Conservation (phyloP, 352 stramenopile species). For the Detonula confervacea region DNA sequence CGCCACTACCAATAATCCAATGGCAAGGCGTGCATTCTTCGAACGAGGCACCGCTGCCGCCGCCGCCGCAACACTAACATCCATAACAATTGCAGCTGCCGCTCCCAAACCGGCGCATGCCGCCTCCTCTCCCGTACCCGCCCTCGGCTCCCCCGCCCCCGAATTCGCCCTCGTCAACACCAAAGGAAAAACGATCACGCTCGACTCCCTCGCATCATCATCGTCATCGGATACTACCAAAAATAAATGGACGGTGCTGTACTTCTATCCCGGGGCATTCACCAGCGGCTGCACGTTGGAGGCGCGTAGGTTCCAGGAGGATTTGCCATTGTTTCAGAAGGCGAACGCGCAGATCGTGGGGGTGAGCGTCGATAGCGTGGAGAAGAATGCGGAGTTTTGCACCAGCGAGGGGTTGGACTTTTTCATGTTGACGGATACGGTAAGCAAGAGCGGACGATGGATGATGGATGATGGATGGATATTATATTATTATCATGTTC, state of each 20-base stretch:
- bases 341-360: conserved; percentile 74
- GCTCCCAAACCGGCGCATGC: background rate
- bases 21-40: background rate
- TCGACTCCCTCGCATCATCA: too few relatives aligned
- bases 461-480: conserved; percentile 47
- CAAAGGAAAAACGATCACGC: conserved; percentile 47
- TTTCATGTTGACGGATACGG: conserved; percentile 72
- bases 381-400: conserved; percentile 82
- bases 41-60: background rate
- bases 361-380: conserved; percentile 70
- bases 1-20: background rate
- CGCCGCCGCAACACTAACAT: too few relatives aligned
- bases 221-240: too few relatives aligned
- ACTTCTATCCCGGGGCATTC: conserved; percentile 82
- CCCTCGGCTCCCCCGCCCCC: conserved; percentile 56
- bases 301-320: conserved; percentile 66
- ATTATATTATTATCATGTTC: conserved; percentile 31
- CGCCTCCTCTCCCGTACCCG: conserved; percentile 13
- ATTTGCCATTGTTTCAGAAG: conserved; percentile 53
- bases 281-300: conserved; percentile 76
- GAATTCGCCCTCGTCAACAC: conserved; percentile 72
- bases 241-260: conserved; percentile 75
- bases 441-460: conserved; percentile 12
- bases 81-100: background rate
- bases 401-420: conserved; percentile 68